Conservation (phyloP, 805 yeast species). For the Saturnispora kantuleensis region DNA sequence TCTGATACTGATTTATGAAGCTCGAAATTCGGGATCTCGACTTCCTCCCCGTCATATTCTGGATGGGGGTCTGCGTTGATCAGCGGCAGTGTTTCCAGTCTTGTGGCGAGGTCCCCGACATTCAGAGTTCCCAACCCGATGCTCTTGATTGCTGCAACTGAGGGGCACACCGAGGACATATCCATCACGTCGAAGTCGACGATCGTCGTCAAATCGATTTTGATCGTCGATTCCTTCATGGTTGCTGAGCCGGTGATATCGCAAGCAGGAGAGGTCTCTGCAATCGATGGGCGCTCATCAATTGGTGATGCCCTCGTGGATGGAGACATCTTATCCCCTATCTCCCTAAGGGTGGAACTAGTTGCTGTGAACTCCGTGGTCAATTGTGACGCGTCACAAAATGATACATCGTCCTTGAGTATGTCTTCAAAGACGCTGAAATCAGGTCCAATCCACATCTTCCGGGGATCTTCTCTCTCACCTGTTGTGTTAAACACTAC, state of each 20-base stretch:
- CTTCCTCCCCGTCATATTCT: constrained; percentile 19
- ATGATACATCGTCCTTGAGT: constrained; percentile 2
- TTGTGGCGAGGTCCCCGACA: constrained; percentile 13
- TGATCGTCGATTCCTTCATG: too few species aligned
- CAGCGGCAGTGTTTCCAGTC: constrained; percentile 2
- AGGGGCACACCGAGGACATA: constrained; percentile 49
- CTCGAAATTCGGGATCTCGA: constrained; percentile 11
- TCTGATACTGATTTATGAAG: too few species aligned
- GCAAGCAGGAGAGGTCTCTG: too few species aligned
- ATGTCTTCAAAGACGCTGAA: not conserved
- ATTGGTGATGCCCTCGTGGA: too few species aligned
- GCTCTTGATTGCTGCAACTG: constrained; percentile 47
- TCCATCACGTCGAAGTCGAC: too few species aligned
- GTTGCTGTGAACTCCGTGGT: not conserved
- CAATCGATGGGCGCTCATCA: too few species aligned
- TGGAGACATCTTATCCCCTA: not conserved
- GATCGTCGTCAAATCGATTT: too few species aligned
- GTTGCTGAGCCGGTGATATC: too few species aligned
- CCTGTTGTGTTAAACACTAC: constrained; percentile 40
- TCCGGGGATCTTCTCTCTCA: constrained; percentile 14
- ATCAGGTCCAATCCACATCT: not conserved
- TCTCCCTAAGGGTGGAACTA: not conserved
- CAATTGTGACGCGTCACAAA: constrained; percentile 1
- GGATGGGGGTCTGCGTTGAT: constrained; percentile 9
- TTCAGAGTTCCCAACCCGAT: constrained; percentile 21